phyloP scores from a whole-genome alignment of 768 basidiomycete species.

The Chiua virens region DNA sequence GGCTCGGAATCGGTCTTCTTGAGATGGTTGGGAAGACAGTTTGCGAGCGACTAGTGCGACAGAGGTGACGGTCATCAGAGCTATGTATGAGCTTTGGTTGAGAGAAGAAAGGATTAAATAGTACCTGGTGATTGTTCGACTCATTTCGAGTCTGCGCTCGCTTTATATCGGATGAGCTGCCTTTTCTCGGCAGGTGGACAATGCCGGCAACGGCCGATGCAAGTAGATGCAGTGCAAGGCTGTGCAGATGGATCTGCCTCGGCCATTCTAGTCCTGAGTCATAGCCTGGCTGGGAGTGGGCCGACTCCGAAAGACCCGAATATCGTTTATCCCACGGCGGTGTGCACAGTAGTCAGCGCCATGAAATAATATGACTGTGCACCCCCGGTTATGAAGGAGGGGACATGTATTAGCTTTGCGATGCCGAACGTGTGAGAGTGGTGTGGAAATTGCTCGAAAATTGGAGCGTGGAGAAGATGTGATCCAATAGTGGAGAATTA shows the following conservation, averaged over 20 bases:
- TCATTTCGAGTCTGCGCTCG: background rate
- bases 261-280: background rate
- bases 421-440: background rate
- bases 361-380: too few relatives aligned
- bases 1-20: constrained; percentile 30
- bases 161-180: too few relatives aligned
- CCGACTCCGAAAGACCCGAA: too few relatives aligned
- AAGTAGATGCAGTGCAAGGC: background rate
- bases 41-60: constrained; percentile 20
- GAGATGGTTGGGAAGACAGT: constrained; percentile 21
- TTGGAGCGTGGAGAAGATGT: background rate
- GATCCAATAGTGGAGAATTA: background rate
- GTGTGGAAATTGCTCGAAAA: constrained; percentile 3
- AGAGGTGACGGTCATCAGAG: constrained; percentile 26
- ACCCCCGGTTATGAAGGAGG: too few relatives aligned
- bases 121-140: background rate
- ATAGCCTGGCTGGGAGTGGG: too few relatives aligned
- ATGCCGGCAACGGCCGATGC: too few relatives aligned
- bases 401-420: too few relatives aligned
- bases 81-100: background rate
- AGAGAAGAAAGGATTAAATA: background rate
- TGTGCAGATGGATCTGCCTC: background rate
- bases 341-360: too few relatives aligned
- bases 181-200: too few relatives aligned
- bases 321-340: too few relatives aligned